Conservation (phyloP, 805 yeast species). For the Myxozyma neotropica region DNA sequence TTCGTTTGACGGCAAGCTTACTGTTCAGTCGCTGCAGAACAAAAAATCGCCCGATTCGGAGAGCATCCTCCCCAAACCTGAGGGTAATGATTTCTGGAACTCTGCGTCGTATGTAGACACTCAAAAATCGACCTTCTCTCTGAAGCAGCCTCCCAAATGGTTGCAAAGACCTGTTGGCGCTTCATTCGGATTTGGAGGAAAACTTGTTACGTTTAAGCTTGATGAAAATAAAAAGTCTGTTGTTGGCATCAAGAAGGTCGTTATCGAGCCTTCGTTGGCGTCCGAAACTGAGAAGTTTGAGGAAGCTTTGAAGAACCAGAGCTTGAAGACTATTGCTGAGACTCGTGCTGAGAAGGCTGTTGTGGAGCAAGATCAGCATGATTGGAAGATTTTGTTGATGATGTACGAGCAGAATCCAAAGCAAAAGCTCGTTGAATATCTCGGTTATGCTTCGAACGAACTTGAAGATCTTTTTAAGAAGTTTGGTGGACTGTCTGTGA, state of each 20-base stretch:
- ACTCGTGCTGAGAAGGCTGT: slow-evolving; percentile 48
- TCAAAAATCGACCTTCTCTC: slow-evolving; percentile 63
- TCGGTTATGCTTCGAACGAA: slow-evolving; percentile 28
- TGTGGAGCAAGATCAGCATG: slow-evolving; percentile 37
- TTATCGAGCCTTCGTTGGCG: slow-evolving; percentile 41
- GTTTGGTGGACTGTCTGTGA: slow-evolving; percentile 26
- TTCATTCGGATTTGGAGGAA: slow-evolving; percentile 92
- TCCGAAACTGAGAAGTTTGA: slow-evolving; percentile 47
- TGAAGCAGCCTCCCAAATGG: slow-evolving; percentile 89
- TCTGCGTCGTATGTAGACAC: slow-evolving; percentile 45
- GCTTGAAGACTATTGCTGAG: slow-evolving; percentile 58
- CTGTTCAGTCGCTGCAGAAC: slow-evolving; percentile 83
- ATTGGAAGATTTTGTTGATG: slow-evolving; percentile 43
- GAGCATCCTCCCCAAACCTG: slow-evolving; percentile 40
- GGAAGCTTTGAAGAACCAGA: slow-evolving; percentile 59
- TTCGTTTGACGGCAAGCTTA: slow-evolving; percentile 38
- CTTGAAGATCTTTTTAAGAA: slow-evolving; percentile 25
- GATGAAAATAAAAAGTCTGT: slow-evolving; percentile 18
- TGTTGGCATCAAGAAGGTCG: slow-evolving; percentile 50
- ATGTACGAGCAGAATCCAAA: slow-evolving; percentile 43
- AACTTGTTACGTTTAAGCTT: slow-evolving; percentile 50
- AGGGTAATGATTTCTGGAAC: slow-evolving; percentile 85
- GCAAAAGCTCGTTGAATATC: slow-evolving; percentile 33
- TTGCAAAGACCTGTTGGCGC: slow-evolving; percentile 71
- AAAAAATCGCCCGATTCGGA: slow-evolving; percentile 47